Evolutionary conservation across 805 yeast species (phyloP).

Genomic region (Saccharomycopsis babjevae): DNA sequence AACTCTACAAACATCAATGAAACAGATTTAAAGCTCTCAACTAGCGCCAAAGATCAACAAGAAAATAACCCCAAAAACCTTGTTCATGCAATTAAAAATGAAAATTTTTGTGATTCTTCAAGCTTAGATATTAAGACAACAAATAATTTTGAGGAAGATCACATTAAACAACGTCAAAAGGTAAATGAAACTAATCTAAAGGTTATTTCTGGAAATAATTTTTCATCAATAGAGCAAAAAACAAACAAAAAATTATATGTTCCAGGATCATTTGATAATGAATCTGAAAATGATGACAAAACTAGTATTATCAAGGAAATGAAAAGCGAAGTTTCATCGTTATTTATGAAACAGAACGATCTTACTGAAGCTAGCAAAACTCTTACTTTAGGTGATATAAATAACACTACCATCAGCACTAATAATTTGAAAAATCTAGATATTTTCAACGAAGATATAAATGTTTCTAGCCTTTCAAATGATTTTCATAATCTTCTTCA

Average conservation of each 20-base stretch:
- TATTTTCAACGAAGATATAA: background rate
- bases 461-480: background rate
- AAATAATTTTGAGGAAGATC: background rate
- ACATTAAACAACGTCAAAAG: background rate
- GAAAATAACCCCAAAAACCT: background rate
- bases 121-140: background rate
- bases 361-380: background rate
- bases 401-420: background rate
- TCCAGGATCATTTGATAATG: background rate
- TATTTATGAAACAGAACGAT: background rate
- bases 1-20: conserved; percentile 10
- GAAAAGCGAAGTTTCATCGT: background rate
- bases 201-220: background rate
- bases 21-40: background rate
- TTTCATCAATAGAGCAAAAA: background rate
- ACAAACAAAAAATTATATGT: background rate
- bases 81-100: background rate
- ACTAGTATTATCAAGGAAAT: background rate
- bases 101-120: background rate
- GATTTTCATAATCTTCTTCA: background rate
- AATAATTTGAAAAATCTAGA: background rate
- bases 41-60: background rate
- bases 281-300: background rate
- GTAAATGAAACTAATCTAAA: background rate
- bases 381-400: background rate